Evolutionary conservation across 176 grass and related monocot genomes (phyloP), one percentile per base, ranked within the genome.

Genomic region (Avena insularis): DNA sequence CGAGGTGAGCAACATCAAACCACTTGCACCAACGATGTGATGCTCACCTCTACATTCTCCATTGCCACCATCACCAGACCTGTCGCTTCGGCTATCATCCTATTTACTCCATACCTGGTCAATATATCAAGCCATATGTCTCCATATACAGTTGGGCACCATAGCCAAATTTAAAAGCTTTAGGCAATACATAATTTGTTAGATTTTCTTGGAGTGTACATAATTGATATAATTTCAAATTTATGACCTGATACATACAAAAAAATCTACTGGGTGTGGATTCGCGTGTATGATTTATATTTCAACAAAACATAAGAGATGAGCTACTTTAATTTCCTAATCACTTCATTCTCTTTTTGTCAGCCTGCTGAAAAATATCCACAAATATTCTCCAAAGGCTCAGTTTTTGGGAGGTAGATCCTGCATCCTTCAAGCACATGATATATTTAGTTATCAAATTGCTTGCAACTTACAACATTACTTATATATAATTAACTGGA

Each of bases 361-460:
- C 56, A 98, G 95, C 95, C 93, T 38, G 84, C 62, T 65, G 95
- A 98, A 79, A 93, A 98, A 83, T 93, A 89, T 75, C 95, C 95
- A 40, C 56, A 90, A 64, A 43, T 80, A 68, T 93, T 98, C 83
- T 91, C 81, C 0, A 65, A 79, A 16, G 47, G 90, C 17, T 93
- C 95, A 29, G 48, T 93, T 19, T 88, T 95, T 47, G 87, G 87
- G 35, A 92, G 95, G 93, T 98, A 98, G 20, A 81, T 69, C 9
- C 11, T 83, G 8, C 31, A 81, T 56, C 9, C 27, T 78, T 1
- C 31, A 83, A n/a, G 45, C 5, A 1, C 29, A 90, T 33, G 53
- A 77, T 76, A 77, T 58, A 76, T 11, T 67, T 40, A 15, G 38
- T 84, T 63, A 51, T 46, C 3, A 23, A 59, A 51, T 12, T 60